phyloP scores from a whole-genome alignment of 2,329 filamentous ascomycete species.

The Colletotrichum sojae region DNA sequence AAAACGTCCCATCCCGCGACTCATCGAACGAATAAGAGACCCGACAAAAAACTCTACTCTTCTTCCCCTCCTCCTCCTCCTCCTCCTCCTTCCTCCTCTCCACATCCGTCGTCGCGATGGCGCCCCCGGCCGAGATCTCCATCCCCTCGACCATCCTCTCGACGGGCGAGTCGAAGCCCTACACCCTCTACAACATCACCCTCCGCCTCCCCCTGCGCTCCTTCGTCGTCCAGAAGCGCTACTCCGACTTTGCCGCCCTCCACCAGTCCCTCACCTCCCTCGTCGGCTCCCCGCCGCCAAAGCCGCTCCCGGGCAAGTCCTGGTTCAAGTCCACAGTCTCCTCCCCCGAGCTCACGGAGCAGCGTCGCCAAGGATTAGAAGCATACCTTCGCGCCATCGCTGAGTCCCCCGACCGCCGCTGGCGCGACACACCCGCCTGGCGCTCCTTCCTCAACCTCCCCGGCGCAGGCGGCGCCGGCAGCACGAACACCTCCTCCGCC shows the following conservation, averaged over 20 bases:
- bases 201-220: conserved; percentile 83
- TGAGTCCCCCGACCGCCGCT: conserved; percentile 79
- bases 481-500: conserved; percentile 62
- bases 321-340: conserved; percentile 83
- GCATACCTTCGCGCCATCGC: conserved; percentile 81
- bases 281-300: conserved; percentile 75
- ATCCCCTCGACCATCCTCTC: conserved; percentile 76
- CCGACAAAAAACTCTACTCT: too few relatives aligned
- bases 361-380: conserved; percentile 78
- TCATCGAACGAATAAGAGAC: not conserved
- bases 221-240: conserved; percentile 84
- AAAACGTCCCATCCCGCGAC: not conserved
- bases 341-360: conserved; percentile 78
- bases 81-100: not conserved
- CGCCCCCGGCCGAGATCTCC: conserved; percentile 76
- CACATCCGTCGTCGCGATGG: conserved; percentile 59
- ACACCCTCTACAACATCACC: conserved; percentile 84
- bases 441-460: conserved; percentile 81
- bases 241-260: conserved; percentile 82
- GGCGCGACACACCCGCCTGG: conserved; percentile 82
- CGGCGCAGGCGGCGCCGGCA: conserved; percentile 52
- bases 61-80: not conserved
- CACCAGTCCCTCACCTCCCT: conserved; percentile 73
- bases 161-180: conserved; percentile 72
- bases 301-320: conserved; percentile 78